A percentile compares a stretch with the other conserved stretches of the same genome.
These are phyloP conservation scores for Rugiboletus extremiorientalis DNA, from an alignment of 1,284 basidiomycete genomes.

Conservation along the genomic window DNA sequence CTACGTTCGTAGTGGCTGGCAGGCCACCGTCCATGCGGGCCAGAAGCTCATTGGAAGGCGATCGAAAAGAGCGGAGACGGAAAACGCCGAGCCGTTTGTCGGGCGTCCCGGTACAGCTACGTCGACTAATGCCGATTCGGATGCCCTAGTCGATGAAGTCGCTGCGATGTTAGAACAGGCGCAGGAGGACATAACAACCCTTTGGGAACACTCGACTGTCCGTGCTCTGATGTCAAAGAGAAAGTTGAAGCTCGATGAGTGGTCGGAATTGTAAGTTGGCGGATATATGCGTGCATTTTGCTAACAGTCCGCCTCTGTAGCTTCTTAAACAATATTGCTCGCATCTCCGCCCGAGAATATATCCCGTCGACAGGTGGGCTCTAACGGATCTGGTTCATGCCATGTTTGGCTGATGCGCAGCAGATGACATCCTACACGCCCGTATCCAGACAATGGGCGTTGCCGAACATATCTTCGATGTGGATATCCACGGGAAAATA, in stretches of 20 bases:
- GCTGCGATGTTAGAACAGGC: conserved; percentile 54
- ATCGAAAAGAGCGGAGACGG: conserved; percentile 21
- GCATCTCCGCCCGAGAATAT: conserved; percentile 66
- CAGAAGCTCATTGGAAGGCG: conserved; percentile 32
- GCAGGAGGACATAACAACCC: conserved; percentile 60
- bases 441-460: conserved; percentile 85
- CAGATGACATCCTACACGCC: conserved; percentile 81
- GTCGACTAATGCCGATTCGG: conserved; percentile 37
- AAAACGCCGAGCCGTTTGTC: conserved; percentile 4
- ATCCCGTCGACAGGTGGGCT: conserved; percentile 65
- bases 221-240: conserved; percentile 63
- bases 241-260: conserved; percentile 76
- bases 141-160: conserved; percentile 59
- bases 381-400: neutral
- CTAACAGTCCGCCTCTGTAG: conserved; percentile 37
- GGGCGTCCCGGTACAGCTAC: conserved; percentile 29
- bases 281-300: conserved; percentile 22
- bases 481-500: conserved; percentile 70
- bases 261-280: conserved; percentile 74
- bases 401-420: neutral
- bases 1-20: conserved; percentile 79
- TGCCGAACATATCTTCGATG: conserved; percentile 71
- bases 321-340: conserved; percentile 69
- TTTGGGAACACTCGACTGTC: conserved; percentile 72
- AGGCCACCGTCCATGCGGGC: conserved; percentile 57